Evolutionary conservation across 192 early-diverging fungal species (phyloP).

Genomic region (Backusella sp.): DNA sequence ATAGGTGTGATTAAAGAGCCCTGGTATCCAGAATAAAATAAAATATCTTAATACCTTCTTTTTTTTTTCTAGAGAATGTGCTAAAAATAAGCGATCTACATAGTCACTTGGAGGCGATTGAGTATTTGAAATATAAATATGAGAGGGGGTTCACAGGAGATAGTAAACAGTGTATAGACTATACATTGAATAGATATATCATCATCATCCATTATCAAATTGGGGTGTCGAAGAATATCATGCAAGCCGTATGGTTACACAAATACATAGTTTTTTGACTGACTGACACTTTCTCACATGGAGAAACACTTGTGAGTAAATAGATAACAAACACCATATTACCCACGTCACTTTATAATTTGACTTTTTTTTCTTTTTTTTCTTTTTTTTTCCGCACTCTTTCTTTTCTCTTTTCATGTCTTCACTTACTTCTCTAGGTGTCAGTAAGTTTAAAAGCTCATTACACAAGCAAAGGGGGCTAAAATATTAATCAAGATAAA

Average conservation of each 20-base stretch:
- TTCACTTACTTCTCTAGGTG: background rate
- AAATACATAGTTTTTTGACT: background rate
- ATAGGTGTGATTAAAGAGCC: too few species aligned
- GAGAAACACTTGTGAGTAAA: background rate
- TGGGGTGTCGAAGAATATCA: background rate
- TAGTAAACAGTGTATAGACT: too few species aligned
- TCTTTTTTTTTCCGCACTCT: background rate
- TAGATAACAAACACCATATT: background rate
- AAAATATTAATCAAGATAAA: background rate
- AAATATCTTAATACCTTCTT: too few species aligned
- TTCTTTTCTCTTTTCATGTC: background rate
- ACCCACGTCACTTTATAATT: background rate
- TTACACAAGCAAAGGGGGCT: background rate
- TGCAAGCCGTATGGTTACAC: background rate
- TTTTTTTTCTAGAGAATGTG: too few species aligned
- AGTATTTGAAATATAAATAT: too few species aligned
- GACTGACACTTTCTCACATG: conserved; percentile 1
- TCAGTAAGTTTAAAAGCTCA: background rate
- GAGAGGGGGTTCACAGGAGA: too few species aligned
- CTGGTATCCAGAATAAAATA: too few species aligned
- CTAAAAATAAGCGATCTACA: too few species aligned
- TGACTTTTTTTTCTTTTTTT: background rate
- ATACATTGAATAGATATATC: too few species aligned
- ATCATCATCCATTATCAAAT: too few species aligned
- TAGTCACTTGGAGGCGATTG: too few species aligned